A percentile compares a stretch with the other conserved stretches of the same genome.
Evolutionary conservation across 1,139 yeast species (phyloP).

Genomic region (Taiozyma sp.): DNA sequence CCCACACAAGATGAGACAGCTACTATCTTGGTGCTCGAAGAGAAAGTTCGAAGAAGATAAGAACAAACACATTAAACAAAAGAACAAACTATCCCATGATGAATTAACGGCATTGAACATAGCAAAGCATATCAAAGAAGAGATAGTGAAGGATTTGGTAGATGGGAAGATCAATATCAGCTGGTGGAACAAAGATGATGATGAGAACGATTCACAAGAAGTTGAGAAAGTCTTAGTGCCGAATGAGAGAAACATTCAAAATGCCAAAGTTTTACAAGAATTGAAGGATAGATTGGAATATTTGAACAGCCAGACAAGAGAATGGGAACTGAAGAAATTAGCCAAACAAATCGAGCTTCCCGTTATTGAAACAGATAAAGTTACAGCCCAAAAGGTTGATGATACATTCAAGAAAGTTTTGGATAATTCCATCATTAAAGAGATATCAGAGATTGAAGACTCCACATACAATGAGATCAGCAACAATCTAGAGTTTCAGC

Average conservation of each 20-base stretch:
- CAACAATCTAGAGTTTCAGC: constrained; percentile 12
- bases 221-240: constrained; percentile 35
- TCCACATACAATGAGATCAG: constrained; percentile 22
- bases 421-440: constrained; percentile 13
- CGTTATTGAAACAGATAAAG: neutral
- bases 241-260: constrained; percentile 53
- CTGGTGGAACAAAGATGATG: constrained; percentile 53
- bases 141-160: constrained; percentile 51
- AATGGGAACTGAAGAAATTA: constrained; percentile 37
- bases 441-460: constrained; percentile 11
- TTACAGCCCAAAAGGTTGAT: neutral
- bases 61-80: constrained; percentile 23
- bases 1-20: constrained; percentile 68
- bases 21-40: constrained; percentile 66
- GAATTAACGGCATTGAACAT: constrained; percentile 43
- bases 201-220: constrained; percentile 21
- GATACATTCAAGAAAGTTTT: constrained; percentile 9
- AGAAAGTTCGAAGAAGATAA: constrained; percentile 39
- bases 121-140: constrained; percentile 65
- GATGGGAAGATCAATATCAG: constrained; percentile 58
- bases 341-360: constrained; percentile 10
- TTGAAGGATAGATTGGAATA: constrained; percentile 41
- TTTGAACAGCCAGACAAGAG: constrained; percentile 41
- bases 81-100: constrained; percentile 24
- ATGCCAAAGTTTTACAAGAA: constrained; percentile 40